These are phyloP conservation scores for Quercus tomentella DNA, from an alignment of 331 rosid species.

Conservation along the genomic window DNA sequence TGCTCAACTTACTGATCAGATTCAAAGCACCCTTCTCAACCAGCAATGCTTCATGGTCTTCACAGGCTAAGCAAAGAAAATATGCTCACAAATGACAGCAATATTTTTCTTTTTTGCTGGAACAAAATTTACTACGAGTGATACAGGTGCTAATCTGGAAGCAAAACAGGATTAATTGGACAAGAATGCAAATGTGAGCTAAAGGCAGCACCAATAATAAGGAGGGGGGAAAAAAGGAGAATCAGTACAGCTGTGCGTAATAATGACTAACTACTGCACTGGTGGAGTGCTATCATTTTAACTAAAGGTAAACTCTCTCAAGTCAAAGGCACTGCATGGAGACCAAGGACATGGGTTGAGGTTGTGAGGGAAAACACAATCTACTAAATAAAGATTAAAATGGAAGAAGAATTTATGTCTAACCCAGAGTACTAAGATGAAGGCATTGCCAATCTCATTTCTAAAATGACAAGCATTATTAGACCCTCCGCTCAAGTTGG, in stretches of 20 bases:
- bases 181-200: neutral
- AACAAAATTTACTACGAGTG: neutral
- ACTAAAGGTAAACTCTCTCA: neutral
- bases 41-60: neutral
- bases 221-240: neutral
- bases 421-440: neutral
- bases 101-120: too few species aligned
- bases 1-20: too few species aligned
- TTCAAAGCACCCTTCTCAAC: neutral
- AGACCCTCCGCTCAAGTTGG: neutral
- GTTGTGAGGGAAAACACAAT: neutral
- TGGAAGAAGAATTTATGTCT: neutral
- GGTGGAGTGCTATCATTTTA: neutral
- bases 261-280: neutral
- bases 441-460: neutral
- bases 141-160: neutral
- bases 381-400: neutral
- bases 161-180: neutral
- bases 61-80: neutral
- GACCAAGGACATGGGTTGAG: neutral
- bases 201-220: neutral
- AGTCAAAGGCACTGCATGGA: neutral
- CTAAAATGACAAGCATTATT: neutral
- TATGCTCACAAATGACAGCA: neutral
- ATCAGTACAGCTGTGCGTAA: neutral